Evolutionary conservation across 192 early-diverging fungal genomes (phyloP).

Genomic region (Backusella psychrophila): DNA sequence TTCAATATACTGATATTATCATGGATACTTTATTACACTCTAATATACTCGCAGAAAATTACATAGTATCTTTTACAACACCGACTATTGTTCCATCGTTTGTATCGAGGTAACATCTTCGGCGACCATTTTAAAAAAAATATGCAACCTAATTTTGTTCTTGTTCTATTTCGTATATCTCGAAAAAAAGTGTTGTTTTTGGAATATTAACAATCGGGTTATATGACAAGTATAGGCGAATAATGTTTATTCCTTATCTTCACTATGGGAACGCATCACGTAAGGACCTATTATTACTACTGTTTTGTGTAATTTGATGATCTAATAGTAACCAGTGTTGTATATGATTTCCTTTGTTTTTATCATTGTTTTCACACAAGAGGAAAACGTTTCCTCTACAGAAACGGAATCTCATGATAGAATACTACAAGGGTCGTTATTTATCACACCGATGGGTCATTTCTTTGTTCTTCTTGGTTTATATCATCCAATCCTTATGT

Average conservation of each 20-base stretch:
- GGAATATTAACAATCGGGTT: not conserved
- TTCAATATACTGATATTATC: too few species aligned
- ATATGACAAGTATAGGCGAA: not conserved
- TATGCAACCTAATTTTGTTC: not conserved
- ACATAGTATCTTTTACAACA: not conserved
- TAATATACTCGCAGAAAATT: not conserved
- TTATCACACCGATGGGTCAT: not conserved
- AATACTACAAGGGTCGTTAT: not conserved
- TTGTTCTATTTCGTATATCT: not conserved
- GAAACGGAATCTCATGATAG: not conserved
- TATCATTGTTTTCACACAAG: constrained; percentile 1
- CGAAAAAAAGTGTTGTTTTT: not conserved
- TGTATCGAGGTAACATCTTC: not conserved
- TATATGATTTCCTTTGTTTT: not conserved
- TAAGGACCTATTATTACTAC: not conserved
- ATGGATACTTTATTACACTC: not conserved
- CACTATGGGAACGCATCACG: not conserved
- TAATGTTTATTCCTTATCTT: not conserved
- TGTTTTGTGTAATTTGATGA: not conserved
- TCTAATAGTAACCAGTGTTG: not conserved
- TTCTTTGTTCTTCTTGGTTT: not conserved
- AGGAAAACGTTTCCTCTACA: not conserved
- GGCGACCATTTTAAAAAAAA: not conserved
- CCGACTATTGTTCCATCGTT: not conserved
- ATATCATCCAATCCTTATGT: not conserved